Evolutionary conservation across 1,284 basidiomycete genomes (phyloP), one percentile per base, ranked within the genome.

Genomic region (Pyrrhoderma noxium): DNA sequence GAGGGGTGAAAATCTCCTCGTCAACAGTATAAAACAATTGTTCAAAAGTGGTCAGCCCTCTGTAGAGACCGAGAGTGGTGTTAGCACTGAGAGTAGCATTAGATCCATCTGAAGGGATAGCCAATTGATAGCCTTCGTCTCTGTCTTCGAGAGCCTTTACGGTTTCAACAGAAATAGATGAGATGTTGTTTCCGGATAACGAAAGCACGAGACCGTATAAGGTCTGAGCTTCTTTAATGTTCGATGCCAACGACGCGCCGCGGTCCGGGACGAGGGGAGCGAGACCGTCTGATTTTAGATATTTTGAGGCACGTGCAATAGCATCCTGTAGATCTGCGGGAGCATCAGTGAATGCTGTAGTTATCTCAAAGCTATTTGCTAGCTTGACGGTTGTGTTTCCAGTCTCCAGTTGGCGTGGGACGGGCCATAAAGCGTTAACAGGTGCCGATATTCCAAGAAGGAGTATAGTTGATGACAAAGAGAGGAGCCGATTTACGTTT

Each of bases 31-130:
- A 90, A 76, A 80, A 85, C 34, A 95, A 66, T 67, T 93, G 89
- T 36, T 73, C 70, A 64, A 95, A 91, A 1, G 90, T 93, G 23
- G 87, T 84, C 56, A 95, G 66, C 1, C 90, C 93, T 48, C 93
- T 73, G 52, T 83, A 79, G 11, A 93, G 67, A 0, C 92, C 91
- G 18, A 95, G 67, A 0, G 88, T 79, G 35, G 85, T 82, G 54
- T 79, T 80, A 2, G 91, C 85, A 0, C 64, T 71, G 44, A 95
- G 67, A 0, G 67, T 73, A 4, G 87, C 89, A 2, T 62, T 53
- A 0, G 71, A 70, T 3, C 84, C 85, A 51, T 84, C 75, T 2
- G 60, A 63, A 0, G 86, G 86, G 8, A 93, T 68, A 0, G 58
- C 68, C 36, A 93, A 68, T 0, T 67, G 69, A 61, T 94, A 93